phyloP scores from a whole-genome alignment of 805 yeast genomes.

The Priceomyces fermenticarens region DNA sequence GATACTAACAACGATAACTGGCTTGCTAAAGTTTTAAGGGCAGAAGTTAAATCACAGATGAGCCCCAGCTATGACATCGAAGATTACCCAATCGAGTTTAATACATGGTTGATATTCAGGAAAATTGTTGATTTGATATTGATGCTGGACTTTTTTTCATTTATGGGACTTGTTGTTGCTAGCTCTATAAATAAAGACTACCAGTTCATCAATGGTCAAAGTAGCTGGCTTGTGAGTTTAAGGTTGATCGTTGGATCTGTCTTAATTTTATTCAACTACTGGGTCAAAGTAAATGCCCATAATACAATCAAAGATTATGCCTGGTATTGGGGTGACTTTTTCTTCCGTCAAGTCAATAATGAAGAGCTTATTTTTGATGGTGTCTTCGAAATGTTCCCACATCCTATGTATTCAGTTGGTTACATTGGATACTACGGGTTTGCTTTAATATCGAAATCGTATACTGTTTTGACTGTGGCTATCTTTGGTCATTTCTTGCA shows the following conservation, averaged over 20 bases:
- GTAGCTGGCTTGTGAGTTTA: slow-evolving; percentile 40
- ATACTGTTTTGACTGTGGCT: slow-evolving; percentile 66
- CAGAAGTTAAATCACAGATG: slow-evolving; percentile 38
- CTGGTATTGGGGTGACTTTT: slow-evolving; percentile 95
- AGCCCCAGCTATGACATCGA: slow-evolving; percentile 28
- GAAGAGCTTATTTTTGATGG: slow-evolving; percentile 80
- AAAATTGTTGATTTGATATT: slow-evolving; percentile 76
- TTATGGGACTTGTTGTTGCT: slow-evolving; percentile 60
- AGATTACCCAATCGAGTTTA: slow-evolving; percentile 64
- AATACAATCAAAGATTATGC: slow-evolving; percentile 86
- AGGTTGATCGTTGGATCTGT: slow-evolving; percentile 58
- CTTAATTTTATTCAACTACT: slow-evolving; percentile 67
- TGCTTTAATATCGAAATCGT: slow-evolving; percentile 72
- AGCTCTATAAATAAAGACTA: slow-evolving; percentile 36
- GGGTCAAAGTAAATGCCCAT: slow-evolving; percentile 88
- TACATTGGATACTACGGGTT: slow-evolving; percentile 85
- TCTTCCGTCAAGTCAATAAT: slow-evolving; percentile 64
- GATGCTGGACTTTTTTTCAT: slow-evolving; percentile 81
- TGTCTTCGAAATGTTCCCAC: slow-evolving; percentile 86
- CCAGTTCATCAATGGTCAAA: slow-evolving; percentile 40
- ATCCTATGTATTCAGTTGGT: slow-evolving; percentile 90
- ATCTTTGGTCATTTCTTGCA: slow-evolving; percentile 74
- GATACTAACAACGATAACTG: slow-evolving; percentile 23
- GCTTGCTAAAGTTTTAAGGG: slow-evolving; percentile 36
- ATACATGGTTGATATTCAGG: slow-evolving; percentile 78